Evolutionary conservation across 179 eudicot genomes (phyloP).

Genomic region (Nepenthes alata): DNA sequence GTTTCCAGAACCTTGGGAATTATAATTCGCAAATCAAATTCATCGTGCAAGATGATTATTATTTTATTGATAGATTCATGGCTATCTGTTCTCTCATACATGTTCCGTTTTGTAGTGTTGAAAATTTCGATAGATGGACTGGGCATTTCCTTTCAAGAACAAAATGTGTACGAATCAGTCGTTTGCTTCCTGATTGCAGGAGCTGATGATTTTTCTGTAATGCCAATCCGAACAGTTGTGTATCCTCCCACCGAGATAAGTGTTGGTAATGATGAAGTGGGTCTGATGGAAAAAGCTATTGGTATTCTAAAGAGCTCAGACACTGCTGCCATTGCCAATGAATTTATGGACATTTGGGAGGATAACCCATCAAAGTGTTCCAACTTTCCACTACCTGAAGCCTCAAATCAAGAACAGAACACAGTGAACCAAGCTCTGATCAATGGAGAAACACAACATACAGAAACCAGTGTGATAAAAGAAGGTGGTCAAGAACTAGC

Average conservation of each 20-base stretch:
- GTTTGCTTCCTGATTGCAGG: conserved; percentile 14
- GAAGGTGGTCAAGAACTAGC: conserved; percentile 12
- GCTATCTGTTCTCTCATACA: no score
- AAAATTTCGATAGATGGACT: no score
- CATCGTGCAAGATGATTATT: no score
- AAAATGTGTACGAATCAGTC: no score
- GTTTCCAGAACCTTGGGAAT: no score
- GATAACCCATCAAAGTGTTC: conserved; percentile 9
- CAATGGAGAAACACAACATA: conserved; percentile 12
- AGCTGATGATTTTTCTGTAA: conserved; percentile 6
- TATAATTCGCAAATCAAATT: no score
- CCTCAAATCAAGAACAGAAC: not conserved
- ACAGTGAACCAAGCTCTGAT: conserved; percentile 4
- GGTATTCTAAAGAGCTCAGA: conserved; percentile 1
- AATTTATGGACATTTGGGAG: conserved; percentile 1
- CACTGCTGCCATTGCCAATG: conserved; percentile 2
- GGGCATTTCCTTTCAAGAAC: no score
- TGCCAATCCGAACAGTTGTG: not conserved
- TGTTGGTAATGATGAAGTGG: conserved; percentile 6
- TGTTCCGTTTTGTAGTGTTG: no score
- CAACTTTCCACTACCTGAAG: conserved; percentile 11
- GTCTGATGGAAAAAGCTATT: not conserved
- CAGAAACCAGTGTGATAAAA: conserved; percentile 11
- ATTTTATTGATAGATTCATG: no score
- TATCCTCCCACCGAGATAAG: conserved; percentile 4